phyloP scores from a whole-genome alignment of 73 alveolate species.

The Paramecium primaurelia region DNA sequence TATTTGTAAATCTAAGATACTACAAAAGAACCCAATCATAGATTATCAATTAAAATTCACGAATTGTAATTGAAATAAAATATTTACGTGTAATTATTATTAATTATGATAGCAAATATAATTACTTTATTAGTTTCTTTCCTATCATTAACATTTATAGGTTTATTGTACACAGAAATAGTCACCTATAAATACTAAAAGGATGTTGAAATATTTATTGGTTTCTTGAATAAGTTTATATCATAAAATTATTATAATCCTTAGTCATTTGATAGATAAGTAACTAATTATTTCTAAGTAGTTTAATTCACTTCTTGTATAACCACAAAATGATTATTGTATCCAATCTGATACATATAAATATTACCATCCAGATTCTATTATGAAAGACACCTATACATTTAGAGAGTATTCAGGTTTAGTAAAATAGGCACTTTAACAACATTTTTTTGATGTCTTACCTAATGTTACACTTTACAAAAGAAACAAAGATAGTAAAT shows the following conservation, averaged over 20 bases:
- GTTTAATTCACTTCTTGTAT: background rate
- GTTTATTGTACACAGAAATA: background rate
- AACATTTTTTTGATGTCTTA: background rate
- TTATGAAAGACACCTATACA: constrained; percentile 1
- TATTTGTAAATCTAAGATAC: background rate
- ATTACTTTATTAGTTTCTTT: background rate
- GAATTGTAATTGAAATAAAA: background rate
- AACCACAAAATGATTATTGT: background rate
- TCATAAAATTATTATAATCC: background rate
- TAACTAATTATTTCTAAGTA: background rate
- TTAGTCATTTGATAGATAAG: background rate
- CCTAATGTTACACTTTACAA: background rate
- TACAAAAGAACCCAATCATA: background rate
- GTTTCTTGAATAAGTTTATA: background rate
- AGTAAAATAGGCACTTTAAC: background rate
- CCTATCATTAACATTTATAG: background rate
- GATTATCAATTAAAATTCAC: background rate
- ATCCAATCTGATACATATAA: background rate
- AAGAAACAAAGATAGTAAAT: background rate
- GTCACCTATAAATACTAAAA: background rate
- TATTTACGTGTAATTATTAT: background rate
- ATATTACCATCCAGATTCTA: constrained; percentile 17
- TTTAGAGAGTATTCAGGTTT: background rate
- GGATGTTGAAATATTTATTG: background rate
- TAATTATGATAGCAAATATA: background rate